Evolutionary conservation across 352 stramenopile species (phyloP), one percentile per base, ranked within the genome.

Genomic region (Salisapilia sapeloensis): DNA sequence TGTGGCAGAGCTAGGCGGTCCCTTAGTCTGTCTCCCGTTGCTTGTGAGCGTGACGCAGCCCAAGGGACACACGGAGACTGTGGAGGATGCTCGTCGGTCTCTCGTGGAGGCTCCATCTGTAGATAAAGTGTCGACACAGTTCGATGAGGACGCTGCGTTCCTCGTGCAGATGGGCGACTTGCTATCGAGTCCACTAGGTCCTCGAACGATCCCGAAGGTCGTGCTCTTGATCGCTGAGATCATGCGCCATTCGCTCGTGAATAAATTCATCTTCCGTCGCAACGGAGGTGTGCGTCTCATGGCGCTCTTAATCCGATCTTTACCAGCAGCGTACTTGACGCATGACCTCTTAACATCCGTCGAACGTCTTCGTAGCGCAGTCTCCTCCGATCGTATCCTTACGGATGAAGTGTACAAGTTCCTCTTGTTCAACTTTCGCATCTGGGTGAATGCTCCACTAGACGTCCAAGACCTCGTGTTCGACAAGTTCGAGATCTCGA

Each of bases 201-300:
- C 71, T 14, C 59, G 45, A 23, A 77, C 55, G 39, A 64, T 90
- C 23, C 63, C 70, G 2, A 81, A 81, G 34, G 70, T 86, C 14
- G 54, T 90, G 7, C 38, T 79, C 17, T 34, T 90, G 14, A 61
- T 90, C 19, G 74, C 67, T 4, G 74, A 90, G 39, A 85, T 84
- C 36, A 80, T 90, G 60, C 67, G 74, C 18, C 70, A 86, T 42
- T 90, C 74, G 19, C 53, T 78, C 14, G 67, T 86, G 20, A 90
- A 90, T 53, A 86, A 90, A 41, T 82, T 86, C 45, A 83, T 77
- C 16, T 89, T 82, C 27, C 63, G 72, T 32, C 60, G 72, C 21
- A 67, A 72, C 34, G 67, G 83, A 53, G 69, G 66, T 18, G 69
- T 89, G 14, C 66, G 66, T 0, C 35, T 85, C 12, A 76, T 76